Base-by-base conservation (phyloP, 805 yeast species). In the Zygosaccharomyces lentus region DNA sequence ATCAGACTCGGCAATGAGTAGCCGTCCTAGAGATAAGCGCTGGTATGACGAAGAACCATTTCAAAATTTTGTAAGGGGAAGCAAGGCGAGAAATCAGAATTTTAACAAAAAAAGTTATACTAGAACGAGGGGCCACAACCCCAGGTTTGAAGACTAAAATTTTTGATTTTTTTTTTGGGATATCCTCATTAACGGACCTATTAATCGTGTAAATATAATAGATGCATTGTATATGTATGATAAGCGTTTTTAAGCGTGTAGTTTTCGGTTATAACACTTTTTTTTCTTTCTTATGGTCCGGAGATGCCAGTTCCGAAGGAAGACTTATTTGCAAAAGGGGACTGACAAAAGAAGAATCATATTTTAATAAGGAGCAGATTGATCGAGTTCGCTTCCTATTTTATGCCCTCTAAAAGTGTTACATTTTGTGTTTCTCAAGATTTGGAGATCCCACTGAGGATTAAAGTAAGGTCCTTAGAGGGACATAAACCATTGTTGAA, bases 361-460 rank as follows among this genome's bases (percentile, higher is more conserved):
- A 19, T 4, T 19, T 19, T 4, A 19, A 19, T 19, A 19, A 19
- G 21, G 5, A 19, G 21, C 5, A 5, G 21, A 19, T 19, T 19
- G 21, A 19, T 19, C 10, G 29, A 32, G 41, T 34, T 43, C 13
- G 10, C 19, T 9, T 25, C 21, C 23, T 17, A 10, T 24, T 16
- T 13, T 6, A 56, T 56, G 59, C 46, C 55, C 12, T 47, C 53
- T 36, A 70, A 67, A 37, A 72, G 75, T 35, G 71, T 77, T 26
- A 74, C 81, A 5, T 81, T 78, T 58, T 77, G 78, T 55, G 68
- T 76, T 3, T 79, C 86, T 0, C 72, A 75, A 47, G 86, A 81
- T 49, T 57, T 82, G 15, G 70, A 74, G 29, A 50, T 70, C 2
- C 78, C 76, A 0, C 68, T 82, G 45, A 58, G 69, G 23, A 61